A percentile compares a stretch with the other conserved stretches of the same genome.
Evolutionary conservation across 1,139 yeast genomes (phyloP).

Genomic region (Geotrichum macrosporum): DNA sequence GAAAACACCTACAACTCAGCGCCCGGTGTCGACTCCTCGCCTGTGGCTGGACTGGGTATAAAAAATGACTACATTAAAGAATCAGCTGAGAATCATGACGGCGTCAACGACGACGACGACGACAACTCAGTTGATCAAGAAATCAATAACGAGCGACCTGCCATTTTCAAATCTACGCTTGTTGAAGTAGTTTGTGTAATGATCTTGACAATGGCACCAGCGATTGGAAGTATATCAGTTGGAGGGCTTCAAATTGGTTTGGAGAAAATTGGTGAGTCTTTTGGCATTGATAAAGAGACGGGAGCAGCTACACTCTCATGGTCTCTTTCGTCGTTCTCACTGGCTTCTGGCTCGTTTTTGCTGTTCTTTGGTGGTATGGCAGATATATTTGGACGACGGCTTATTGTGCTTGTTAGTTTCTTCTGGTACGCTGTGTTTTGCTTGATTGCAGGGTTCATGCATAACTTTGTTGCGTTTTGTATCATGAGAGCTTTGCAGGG

Average conservation of each 20-base stretch:
- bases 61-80: no score
- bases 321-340: conserved; percentile 41
- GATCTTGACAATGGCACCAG: conserved; percentile 41
- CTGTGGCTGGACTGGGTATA: no score
- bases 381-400: conserved; percentile 44
- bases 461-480: conserved; percentile 38
- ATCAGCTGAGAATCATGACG: no score
- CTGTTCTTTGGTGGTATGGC: conserved; percentile 45
- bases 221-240: conserved; percentile 40
- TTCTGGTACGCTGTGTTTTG: conserved; percentile 37
- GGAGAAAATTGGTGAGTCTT: conserved; percentile 36
- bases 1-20: no score
- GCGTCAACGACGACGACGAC: background rate
- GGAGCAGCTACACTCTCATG: conserved; percentile 43
- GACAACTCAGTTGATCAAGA: background rate
- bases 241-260: conserved; percentile 40
- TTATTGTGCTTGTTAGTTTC: conserved; percentile 38
- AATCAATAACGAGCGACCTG: conserved; percentile 23
- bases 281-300: conserved; percentile 27
- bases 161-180: conserved; percentile 22
- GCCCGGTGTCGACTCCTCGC: no score
- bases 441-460: conserved; percentile 42
- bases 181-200: conserved; percentile 33
- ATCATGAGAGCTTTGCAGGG: conserved; percentile 45
- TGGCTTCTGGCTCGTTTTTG: conserved; percentile 44